Evolutionary conservation across 176 grass and related monocot species (phyloP).

Genomic region (Paspalum notatum): DNA sequence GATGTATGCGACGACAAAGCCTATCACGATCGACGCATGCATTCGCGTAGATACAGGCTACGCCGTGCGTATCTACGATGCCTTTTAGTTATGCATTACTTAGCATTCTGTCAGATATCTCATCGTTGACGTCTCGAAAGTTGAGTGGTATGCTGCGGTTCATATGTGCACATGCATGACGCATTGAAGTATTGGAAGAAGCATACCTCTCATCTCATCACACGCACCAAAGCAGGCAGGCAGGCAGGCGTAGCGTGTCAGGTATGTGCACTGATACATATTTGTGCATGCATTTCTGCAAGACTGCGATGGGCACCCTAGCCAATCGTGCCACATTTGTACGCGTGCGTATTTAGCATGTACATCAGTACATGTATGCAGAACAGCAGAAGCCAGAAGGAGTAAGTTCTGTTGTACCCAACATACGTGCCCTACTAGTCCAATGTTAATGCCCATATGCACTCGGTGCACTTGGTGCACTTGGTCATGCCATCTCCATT

Average conservation of each 20-base stretch:
- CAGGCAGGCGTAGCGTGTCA: slow-evolving; percentile 34
- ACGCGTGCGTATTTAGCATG: neutral
- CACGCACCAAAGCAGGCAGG: slow-evolving; percentile 33
- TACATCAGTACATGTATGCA: neutral
- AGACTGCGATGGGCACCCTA: neutral
- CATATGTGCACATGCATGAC: neutral
- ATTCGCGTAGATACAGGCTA: too few relatives aligned
- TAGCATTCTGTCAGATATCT: slow-evolving; percentile 15
- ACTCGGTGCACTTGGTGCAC: neutral
- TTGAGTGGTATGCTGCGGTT: neutral
- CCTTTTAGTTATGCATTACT: neutral
- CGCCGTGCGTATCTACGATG: neutral
- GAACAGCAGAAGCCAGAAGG: too few relatives aligned
- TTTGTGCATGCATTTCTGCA: neutral
- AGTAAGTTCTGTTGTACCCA: slow-evolving; percentile 15
- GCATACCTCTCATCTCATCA: slow-evolving; percentile 27
- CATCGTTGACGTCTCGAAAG: slow-evolving; percentile 20
- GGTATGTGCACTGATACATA: neutral
- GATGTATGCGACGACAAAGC: neutral
- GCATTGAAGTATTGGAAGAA: slow-evolving; percentile 22
- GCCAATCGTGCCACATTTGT: neutral
- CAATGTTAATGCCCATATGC: neutral
- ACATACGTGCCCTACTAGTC: slow-evolving; percentile 22
- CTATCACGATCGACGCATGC: neutral
- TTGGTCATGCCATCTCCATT: neutral